These are phyloP conservation scores for Phaffomyces antillensis DNA, from an alignment of 805 yeast species.

Conservation along the genomic window DNA sequence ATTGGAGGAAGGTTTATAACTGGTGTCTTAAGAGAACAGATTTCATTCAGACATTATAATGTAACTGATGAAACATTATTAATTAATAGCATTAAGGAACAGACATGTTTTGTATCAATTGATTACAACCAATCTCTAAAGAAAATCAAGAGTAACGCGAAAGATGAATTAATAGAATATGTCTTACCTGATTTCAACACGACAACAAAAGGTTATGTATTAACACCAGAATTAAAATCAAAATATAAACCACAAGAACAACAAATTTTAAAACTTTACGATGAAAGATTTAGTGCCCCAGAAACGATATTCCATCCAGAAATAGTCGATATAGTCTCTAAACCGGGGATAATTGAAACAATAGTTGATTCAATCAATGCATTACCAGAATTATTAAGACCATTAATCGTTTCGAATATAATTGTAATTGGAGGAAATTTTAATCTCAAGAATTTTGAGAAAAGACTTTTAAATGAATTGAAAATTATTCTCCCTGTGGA, in stretches of 20 bases:
- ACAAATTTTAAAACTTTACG: conserved; percentile 63
- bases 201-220: conserved; percentile 67
- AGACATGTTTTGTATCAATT: conserved; percentile 58
- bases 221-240: conserved; percentile 26
- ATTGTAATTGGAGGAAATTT: conserved; percentile 79
- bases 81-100: conserved; percentile 80
- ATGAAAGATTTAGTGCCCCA: conserved; percentile 85
- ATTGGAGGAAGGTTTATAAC: conserved; percentile 83
- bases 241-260: conserved; percentile 37
- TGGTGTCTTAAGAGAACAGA: conserved; percentile 74
- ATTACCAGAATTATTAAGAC: conserved; percentile 67
- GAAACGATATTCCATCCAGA: conserved; percentile 85
- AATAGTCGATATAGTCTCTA: conserved; percentile 60
- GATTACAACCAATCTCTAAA: conserved; percentile 47
- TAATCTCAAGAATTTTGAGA: conserved; percentile 57
- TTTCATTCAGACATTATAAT: conserved; percentile 88
- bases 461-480: conserved; percentile 54
- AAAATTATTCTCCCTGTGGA: conserved; percentile 64
- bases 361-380: conserved; percentile 61
- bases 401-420: conserved; percentile 73
- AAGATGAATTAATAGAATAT: conserved; percentile 49
- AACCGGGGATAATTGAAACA: conserved; percentile 70
- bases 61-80: conserved; percentile 85
- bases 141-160: conserved; percentile 24
- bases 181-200: conserved; percentile 85